A percentile compares a stretch with the other conserved stretches of the same genome.
phyloP scores from a whole-genome alignment of 352 stramenopile genomes.

The Globisporangium viniferum region DNA sequence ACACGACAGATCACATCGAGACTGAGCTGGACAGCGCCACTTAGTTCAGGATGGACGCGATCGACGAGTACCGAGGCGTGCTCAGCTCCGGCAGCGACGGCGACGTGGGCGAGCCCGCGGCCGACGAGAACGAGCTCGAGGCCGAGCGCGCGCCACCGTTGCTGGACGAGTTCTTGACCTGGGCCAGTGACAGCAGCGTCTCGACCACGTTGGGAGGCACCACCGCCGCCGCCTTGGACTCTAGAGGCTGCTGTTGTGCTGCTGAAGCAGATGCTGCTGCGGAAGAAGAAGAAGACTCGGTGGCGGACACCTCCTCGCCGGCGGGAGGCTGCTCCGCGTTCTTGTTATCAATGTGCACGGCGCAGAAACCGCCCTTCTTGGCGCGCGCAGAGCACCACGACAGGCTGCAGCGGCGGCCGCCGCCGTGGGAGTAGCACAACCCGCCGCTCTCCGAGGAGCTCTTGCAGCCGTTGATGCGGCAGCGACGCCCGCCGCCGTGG shows the following conservation, averaged over 20 bases:
- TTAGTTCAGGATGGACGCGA: slow-evolving; percentile 58
- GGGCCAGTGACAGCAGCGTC: slow-evolving; percentile 64
- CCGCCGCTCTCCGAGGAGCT: slow-evolving; percentile 71
- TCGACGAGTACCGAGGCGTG: slow-evolving; percentile 24
- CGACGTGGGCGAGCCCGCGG: slow-evolving; percentile 11
- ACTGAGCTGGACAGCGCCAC: background rate
- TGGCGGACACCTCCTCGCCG: background rate
- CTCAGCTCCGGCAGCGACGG: slow-evolving; percentile 15
- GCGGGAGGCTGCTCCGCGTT: slow-evolving; percentile 23
- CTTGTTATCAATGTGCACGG: slow-evolving; percentile 41
- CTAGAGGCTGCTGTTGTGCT: background rate
- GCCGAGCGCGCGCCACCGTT: background rate
- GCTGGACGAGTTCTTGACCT: slow-evolving; percentile 19
- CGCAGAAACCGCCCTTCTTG: slow-evolving; percentile 75
- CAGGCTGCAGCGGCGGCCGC: slow-evolving; percentile 61
- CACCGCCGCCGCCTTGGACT: slow-evolving; percentile 4
- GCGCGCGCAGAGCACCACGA: slow-evolving; percentile 66
- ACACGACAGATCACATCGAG: background rate
- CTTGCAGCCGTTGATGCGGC: slow-evolving; percentile 64
- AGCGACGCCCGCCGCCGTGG: slow-evolving; percentile 68
- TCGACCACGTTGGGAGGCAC: slow-evolving; percentile 54
- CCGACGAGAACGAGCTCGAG: slow-evolving; percentile 4
- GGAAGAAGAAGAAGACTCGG: background rate
- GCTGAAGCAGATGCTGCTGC: background rate
- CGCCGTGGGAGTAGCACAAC: slow-evolving; percentile 75